A percentile compares a stretch with the other conserved stretches of the same genome.
Conservation (phyloP, 345 rosid genomes). For the Iberis pinnata region DNA sequence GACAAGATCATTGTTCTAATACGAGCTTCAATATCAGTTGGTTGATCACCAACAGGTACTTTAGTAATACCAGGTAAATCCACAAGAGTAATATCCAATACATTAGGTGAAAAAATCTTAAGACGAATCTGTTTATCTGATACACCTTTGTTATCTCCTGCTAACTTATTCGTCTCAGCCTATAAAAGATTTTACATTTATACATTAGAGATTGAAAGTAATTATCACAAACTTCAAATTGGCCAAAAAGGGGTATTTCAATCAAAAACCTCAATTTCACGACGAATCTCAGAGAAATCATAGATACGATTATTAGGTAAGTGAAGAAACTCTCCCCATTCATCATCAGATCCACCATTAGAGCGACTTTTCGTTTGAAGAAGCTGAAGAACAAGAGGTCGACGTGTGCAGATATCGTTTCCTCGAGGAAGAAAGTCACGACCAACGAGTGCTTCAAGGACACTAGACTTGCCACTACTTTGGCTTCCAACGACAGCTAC, state of each 20-base stretch:
- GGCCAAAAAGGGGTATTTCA: not conserved
- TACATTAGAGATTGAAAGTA: not conserved
- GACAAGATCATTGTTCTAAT: slow-evolving; percentile 54
- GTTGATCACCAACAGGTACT: slow-evolving; percentile 74
- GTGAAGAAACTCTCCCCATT: slow-evolving; percentile 95
- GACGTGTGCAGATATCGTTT: slow-evolving; percentile 83
- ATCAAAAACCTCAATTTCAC: slow-evolving; percentile 75
- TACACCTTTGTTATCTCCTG: slow-evolving; percentile 55
- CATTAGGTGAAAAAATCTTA: slow-evolving; percentile 52
- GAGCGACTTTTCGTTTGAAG: slow-evolving; percentile 64
- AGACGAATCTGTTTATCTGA: slow-evolving; percentile 51
- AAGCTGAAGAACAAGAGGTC: slow-evolving; percentile 93
- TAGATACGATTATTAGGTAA: slow-evolving; percentile 64
- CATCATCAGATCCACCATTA: slow-evolving; percentile 65
- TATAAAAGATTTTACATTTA: slow-evolving; percentile 17
- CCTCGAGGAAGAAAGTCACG: slow-evolving; percentile 96
- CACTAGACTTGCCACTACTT: slow-evolving; percentile 99
- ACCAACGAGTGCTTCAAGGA: slow-evolving; percentile 93
- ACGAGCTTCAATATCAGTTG: slow-evolving; percentile 49
- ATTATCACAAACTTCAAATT: slow-evolving; percentile 8
- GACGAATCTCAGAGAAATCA: slow-evolving; percentile 90
- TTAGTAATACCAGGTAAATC: slow-evolving; percentile 75
- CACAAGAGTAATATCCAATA: slow-evolving; percentile 55
- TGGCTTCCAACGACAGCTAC: slow-evolving; percentile 99
- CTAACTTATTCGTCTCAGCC: slow-evolving; percentile 64